Conservation (phyloP, 2,329 filamentous ascomycete species). For the Stromatinia cepivora region DNA sequence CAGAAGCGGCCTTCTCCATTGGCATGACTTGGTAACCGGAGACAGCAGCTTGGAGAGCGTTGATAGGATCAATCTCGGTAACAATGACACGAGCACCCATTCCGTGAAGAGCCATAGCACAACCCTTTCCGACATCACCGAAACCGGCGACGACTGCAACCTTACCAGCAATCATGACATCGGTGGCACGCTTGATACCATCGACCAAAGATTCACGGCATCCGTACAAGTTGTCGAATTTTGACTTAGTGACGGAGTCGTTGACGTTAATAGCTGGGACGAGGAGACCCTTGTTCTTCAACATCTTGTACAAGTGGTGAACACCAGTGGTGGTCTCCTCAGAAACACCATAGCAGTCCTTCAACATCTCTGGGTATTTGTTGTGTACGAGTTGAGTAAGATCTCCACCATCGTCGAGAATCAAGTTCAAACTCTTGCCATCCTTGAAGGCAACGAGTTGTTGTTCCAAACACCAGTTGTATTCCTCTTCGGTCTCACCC, state of each 20-base stretch:
- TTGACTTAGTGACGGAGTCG: constrained; percentile 99
- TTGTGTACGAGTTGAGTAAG: constrained; percentile 93
- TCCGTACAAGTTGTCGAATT: constrained; percentile 99
- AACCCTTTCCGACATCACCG: constrained; percentile 99
- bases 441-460: constrained; percentile 97
- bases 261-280: constrained; percentile 99
- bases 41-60: constrained; percentile 97
- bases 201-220: constrained; percentile 98
- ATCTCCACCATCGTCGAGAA: constrained; percentile 98
- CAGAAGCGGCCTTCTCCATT: constrained; percentile 90
- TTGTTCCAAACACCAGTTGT: constrained; percentile 99
- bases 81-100: constrained; percentile 97
- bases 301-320: constrained; percentile 98
- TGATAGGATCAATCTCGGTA: constrained; percentile 98
- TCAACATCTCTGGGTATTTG: constrained; percentile 98
- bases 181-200: constrained; percentile 99
- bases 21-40: constrained; percentile 95
- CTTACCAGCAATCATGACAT: constrained; percentile 99
- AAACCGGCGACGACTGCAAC: constrained; percentile 95
- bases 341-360: constrained; percentile 96
- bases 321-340: constrained; percentile 99
- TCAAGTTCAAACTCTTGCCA: constrained; percentile 94
- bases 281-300: constrained; percentile 86
- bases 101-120: constrained; percentile 89
- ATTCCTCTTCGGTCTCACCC: constrained; percentile 97